A percentile compares a stretch with the other conserved stretches of the same genome.
Conservation (phyloP, 1,139 yeast genomes). For the Candida labiduridarum region DNA sequence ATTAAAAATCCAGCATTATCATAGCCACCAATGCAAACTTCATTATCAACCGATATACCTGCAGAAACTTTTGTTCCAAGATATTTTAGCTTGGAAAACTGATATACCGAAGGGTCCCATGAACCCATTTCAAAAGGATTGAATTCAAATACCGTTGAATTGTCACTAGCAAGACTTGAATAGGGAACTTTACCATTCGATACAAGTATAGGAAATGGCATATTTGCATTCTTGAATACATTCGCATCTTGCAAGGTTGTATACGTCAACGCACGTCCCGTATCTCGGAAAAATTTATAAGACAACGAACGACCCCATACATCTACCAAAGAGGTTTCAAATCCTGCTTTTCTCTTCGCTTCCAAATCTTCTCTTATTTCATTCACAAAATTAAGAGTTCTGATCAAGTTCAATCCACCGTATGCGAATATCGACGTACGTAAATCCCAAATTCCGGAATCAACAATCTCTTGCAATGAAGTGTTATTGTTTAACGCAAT, state of each 20-base stretch:
- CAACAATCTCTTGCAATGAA: constrained; percentile 34
- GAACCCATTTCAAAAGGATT: constrained; percentile 47
- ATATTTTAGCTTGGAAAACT: constrained; percentile 34
- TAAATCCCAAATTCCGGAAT: constrained; percentile 39
- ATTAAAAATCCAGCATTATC: constrained; percentile 77
- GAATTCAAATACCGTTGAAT: constrained; percentile 45
- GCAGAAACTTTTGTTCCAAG: constrained; percentile 35
- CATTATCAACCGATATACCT: constrained; percentile 20
- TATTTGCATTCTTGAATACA: constrained; percentile 30
- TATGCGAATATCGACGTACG: constrained; percentile 44
- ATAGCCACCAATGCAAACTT: constrained; percentile 59
- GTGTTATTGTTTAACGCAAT: constrained; percentile 41
- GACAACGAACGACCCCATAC: constrained; percentile 48
- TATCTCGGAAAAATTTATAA: constrained; percentile 34
- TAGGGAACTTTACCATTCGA: constrained; percentile 44
- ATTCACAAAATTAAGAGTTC: constrained; percentile 24
- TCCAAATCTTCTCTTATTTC: constrained; percentile 20
- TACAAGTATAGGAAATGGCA: constrained; percentile 45
- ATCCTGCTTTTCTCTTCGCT: constrained; percentile 40
- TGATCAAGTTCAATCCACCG: constrained; percentile 36
- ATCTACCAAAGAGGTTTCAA: constrained; percentile 42
- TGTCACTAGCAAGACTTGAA: constrained; percentile 31
- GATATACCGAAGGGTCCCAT: constrained; percentile 42
- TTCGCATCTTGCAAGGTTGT: constrained; percentile 31
- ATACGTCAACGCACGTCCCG: constrained; percentile 41